These are phyloP conservation scores for Furcasterigmium sp. DNA, from an alignment of 2,329 filamentous ascomycete genomes.

Conservation along the genomic window DNA sequence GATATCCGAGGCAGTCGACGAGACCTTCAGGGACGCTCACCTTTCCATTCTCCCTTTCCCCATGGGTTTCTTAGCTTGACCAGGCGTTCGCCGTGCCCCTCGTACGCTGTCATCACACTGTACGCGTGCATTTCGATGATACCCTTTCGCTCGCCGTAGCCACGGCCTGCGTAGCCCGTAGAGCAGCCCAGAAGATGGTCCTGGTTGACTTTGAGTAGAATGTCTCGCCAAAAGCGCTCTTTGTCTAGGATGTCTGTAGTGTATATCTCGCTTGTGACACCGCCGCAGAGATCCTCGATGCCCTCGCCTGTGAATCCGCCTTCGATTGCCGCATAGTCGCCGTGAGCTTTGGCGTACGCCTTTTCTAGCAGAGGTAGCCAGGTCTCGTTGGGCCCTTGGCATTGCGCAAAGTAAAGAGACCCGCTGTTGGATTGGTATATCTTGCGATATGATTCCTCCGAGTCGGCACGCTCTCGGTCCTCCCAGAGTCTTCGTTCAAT, in stretches of 20 bases:
- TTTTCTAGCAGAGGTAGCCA: slow-evolving; percentile 78
- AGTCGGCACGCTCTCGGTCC: slow-evolving; percentile 42
- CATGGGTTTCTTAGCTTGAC: slow-evolving; percentile 70
- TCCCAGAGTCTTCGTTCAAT: slow-evolving; percentile 39
- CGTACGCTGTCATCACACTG: slow-evolving; percentile 52
- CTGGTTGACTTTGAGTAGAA: slow-evolving; percentile 72
- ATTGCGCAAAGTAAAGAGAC: slow-evolving; percentile 72
- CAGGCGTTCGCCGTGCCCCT: slow-evolving; percentile 57
- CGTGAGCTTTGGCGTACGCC: slow-evolving; percentile 75
- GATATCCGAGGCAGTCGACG: background rate
- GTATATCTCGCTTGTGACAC: slow-evolving; percentile 62
- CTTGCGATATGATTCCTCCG: slow-evolving; percentile 58
- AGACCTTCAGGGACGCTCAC: slow-evolving; percentile 56
- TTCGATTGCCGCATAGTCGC: slow-evolving; percentile 70
- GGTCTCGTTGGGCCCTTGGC: slow-evolving; percentile 69
- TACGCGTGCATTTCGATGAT: slow-evolving; percentile 57
- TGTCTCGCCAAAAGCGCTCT: slow-evolving; percentile 66
- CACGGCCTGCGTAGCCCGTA: slow-evolving; percentile 42
- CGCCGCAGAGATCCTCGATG: slow-evolving; percentile 57
- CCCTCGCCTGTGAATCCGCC: slow-evolving; percentile 63
- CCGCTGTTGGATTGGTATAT: slow-evolving; percentile 70
- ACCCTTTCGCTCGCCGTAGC: slow-evolving; percentile 45
- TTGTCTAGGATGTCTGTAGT: slow-evolving; percentile 68
- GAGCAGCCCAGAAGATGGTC: slow-evolving; percentile 66
- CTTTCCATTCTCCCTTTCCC: slow-evolving; percentile 77